Base-by-base conservation (phyloP, 1,139 yeast species). In the Ogataea hybrid region DNA sequence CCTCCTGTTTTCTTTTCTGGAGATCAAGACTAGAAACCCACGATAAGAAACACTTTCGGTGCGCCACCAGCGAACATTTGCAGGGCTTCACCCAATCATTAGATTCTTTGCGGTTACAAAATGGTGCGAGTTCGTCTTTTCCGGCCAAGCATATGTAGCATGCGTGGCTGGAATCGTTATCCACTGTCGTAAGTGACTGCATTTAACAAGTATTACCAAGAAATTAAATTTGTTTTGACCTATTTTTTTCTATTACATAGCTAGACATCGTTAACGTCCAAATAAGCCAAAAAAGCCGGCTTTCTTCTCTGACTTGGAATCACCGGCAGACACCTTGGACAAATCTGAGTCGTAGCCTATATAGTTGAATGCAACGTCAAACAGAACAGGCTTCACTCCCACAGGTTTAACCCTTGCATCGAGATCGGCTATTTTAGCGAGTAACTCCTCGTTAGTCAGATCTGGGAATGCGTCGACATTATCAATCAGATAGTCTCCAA, bases 321-420 rank as follows among this genome's bases (percentile, higher is more conserved):
- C 34, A 14, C 39, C 4, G 16, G 30, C 20, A 21, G 33, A 2
- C 20, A 22, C 9, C 18, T 25, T 18, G 11, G 41, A 21, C 20
- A 18, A 41, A 25, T 49, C 47, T 20, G 44, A 48, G 12, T 55
- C 71, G 57, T 81, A 80, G 36, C 72, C 70, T 41, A 90, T 76
- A 58, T 86, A 89, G 61, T 89, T 89, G 68, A 71, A 89, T 0
- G 95, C 97, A 56, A 87, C 71, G 61, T 90, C 97, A 58, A 88
- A 90, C 56, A 89, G 75, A 7, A 89, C 95, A 0, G 97, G 96
- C 63, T 90, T 90, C 45, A 84, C 77, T 45, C 81, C 72, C 2
- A 85, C 75, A 2, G 95, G 85, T 12, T 62, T 59, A 12, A 71
- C 66, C 14, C 44, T 39, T 9, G 54, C 27, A 17, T 70, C 68